Percentiles rank a stretch among this genome's conserved stretches.
Conservation (phyloP, 208 protist species). For the Trichomonas vaginalis region DNA sequence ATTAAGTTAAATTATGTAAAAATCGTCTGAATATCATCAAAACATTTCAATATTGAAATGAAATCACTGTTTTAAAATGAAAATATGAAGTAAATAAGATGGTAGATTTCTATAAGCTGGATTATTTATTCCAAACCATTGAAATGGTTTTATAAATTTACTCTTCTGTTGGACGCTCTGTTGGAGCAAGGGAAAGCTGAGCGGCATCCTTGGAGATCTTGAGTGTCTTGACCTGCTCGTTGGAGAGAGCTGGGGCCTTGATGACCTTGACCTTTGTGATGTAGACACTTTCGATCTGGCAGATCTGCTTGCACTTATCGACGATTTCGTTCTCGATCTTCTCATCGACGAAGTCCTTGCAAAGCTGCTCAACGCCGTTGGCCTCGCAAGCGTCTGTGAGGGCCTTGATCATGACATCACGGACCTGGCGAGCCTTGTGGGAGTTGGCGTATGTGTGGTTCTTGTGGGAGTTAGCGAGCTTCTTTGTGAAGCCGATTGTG, state of each 20-base stretch:
- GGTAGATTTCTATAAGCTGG: too few relatives aligned
- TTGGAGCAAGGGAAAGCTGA: not conserved
- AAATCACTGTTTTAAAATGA: too few relatives aligned
- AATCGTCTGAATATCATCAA: too few relatives aligned
- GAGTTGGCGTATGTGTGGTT: slow-evolving; percentile 87
- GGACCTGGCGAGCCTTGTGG: not conserved
- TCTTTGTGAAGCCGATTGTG: slow-evolving; percentile 86
- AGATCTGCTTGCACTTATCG: not conserved
- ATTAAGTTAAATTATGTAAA: too few relatives aligned
- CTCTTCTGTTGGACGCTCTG: not conserved
- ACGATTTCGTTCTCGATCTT: not conserved
- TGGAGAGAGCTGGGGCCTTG: not conserved
- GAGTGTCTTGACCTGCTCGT: not conserved
- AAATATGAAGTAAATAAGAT: too few relatives aligned
- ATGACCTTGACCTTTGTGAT: slow-evolving; percentile 12
- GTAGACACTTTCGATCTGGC: not conserved
- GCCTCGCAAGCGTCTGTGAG: not conserved
- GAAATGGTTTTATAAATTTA: too few relatives aligned
- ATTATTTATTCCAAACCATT: too few relatives aligned
- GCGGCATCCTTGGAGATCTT: not conserved
- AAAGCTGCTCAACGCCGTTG: not conserved
- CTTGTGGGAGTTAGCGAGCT: slow-evolving; percentile 60
- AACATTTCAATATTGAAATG: too few relatives aligned
- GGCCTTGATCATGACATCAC: not conserved
- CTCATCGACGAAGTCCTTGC: not conserved